These are phyloP conservation scores for Smittium culicis DNA, from an alignment of 371 early-diverging fungal species.

Conservation along the genomic window DNA sequence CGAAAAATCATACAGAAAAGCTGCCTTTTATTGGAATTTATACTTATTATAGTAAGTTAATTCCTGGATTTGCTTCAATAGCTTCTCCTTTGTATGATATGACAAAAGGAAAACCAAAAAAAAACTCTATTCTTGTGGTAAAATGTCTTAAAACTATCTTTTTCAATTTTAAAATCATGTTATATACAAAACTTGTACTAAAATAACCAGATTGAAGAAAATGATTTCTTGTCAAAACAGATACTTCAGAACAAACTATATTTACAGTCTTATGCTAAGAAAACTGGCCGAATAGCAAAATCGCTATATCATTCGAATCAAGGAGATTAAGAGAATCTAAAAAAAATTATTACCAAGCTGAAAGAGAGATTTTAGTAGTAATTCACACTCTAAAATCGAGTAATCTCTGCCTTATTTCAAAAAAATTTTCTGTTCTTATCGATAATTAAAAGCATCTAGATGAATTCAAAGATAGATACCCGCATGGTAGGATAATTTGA, in stretches of 20 bases:
- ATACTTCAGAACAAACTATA: conserved; percentile 1
- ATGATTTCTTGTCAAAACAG: conserved; percentile 2
- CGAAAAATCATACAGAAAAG: conserved; percentile 17
- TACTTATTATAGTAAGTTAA: conserved; percentile 26
- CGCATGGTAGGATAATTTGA: not conserved
- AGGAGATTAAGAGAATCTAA: conserved; percentile 11
- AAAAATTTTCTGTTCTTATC: conserved; percentile 11
- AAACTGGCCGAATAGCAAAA: not conserved
- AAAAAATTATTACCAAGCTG: conserved; percentile 16
- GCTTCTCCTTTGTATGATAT: conserved; percentile 17
- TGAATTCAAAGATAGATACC: conserved; percentile 10
- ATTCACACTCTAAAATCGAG: conserved; percentile 11
- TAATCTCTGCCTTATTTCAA: conserved; percentile 5
- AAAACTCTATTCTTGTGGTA: conserved; percentile 1
- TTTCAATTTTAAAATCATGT: not conserved
- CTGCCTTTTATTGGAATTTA: conserved; percentile 27
- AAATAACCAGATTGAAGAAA: not conserved
- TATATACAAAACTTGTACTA: conserved; percentile 3
- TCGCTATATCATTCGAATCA: conserved; percentile 18
- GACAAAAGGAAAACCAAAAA: not conserved
- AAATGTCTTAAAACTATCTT: conserved; percentile 1
- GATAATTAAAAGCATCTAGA: conserved; percentile 13
- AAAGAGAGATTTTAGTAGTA: conserved; percentile 17
- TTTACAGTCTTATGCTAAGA: conserved; percentile 1
- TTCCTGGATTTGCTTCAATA: conserved; percentile 17